Percentiles rank a stretch among this genome's conserved stretches.
Conservation (phyloP, 176 grass and related monocot species). For the Hsuehochloa calcarea region DNA sequence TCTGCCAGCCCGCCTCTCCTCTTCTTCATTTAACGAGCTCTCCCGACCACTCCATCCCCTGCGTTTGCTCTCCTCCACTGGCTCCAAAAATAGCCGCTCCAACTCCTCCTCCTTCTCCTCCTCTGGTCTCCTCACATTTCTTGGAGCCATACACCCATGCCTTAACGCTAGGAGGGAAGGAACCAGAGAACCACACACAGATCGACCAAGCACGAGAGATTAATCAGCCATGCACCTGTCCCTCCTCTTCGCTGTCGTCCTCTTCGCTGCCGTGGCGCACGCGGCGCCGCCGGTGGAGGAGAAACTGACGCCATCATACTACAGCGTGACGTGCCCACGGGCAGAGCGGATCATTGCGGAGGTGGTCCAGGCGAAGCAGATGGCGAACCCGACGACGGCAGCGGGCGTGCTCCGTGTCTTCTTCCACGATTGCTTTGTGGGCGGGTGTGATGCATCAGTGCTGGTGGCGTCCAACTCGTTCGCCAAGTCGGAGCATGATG, state of each 20-base stretch:
- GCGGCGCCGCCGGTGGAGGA: background rate
- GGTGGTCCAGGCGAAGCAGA: slow-evolving; percentile 65
- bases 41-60: slow-evolving; percentile 31
- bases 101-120: background rate
- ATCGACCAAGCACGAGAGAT: background rate
- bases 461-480: slow-evolving; percentile 63
- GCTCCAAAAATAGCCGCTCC: slow-evolving; percentile 12
- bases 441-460: slow-evolving; percentile 74
- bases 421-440: slow-evolving; percentile 90
- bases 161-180: slow-evolving; percentile 22
- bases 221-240: slow-evolving; percentile 39
- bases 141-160: slow-evolving; percentile 24
- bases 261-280: background rate
- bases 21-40: slow-evolving; percentile 27
- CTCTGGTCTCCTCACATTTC: slow-evolving; percentile 40
- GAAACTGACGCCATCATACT: slow-evolving; percentile 49
- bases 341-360: slow-evolving; percentile 70
- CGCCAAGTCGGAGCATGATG: slow-evolving; percentile 60
- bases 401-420: slow-evolving; percentile 77
- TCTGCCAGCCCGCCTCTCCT: background rate
- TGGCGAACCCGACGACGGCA: slow-evolving; percentile 69
- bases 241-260: slow-evolving; percentile 6
- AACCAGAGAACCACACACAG: slow-evolving; percentile 12
- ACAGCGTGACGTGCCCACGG: slow-evolving; percentile 58
- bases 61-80: slow-evolving; percentile 34